phyloP scores from a whole-genome alignment of 176 grass and related monocot species.

The Triticum urartu region DNA sequence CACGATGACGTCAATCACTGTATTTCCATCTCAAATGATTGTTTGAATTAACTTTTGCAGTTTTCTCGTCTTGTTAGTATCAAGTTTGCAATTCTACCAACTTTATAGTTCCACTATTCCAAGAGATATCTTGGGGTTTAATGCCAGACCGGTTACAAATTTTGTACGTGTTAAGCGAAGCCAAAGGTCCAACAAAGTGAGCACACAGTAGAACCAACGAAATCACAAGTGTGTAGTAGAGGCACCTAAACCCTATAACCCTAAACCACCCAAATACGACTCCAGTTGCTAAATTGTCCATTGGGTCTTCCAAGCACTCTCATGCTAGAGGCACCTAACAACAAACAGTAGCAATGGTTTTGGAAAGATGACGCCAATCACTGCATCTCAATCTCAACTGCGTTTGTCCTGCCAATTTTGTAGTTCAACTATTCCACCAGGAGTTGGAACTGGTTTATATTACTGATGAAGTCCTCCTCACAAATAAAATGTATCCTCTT shows the following conservation, averaged over 20 bases:
- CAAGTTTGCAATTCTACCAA: background rate
- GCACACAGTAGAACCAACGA: background rate
- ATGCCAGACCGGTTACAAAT: background rate
- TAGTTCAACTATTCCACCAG: too few species aligned
- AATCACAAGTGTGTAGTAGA: background rate
- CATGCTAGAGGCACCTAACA: too few species aligned
- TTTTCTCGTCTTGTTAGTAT: background rate
- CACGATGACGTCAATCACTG: background rate
- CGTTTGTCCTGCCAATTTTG: too few species aligned
- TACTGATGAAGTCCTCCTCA: too few species aligned
- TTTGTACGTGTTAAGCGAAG: background rate
- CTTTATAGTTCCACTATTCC: background rate
- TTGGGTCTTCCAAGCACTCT: background rate
- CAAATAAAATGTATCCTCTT: too few species aligned
- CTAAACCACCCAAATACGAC: background rate
- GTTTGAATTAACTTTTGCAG: background rate
- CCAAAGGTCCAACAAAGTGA: background rate
- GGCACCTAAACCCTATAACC: slow-evolving; percentile 28
- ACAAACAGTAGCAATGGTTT: too few species aligned
- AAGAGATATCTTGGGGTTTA: background rate
- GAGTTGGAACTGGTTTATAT: too few species aligned
- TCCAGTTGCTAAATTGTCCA: background rate
- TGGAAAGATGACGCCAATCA: too few species aligned
- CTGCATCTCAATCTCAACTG: too few species aligned
- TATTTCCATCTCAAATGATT: background rate